These are phyloP conservation scores for Phytophthora pisi DNA, from an alignment of 352 stramenopile genomes.

Conservation along the genomic window DNA sequence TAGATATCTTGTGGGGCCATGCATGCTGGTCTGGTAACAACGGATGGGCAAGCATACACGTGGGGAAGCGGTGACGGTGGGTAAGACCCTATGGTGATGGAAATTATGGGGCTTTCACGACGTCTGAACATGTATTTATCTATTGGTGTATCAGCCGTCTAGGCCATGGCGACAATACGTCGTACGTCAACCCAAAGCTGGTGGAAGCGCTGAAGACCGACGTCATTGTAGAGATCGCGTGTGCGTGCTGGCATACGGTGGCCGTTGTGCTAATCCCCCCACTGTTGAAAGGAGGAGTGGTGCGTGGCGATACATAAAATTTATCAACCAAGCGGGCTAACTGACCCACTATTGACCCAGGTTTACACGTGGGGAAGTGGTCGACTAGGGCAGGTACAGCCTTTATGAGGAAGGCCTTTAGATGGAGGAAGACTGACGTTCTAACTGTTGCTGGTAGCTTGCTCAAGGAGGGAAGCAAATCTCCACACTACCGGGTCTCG, in stretches of 20 bases:
- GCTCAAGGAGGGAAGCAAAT: constrained; percentile 80
- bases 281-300: constrained; percentile 81
- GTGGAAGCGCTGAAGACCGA: constrained; percentile 74
- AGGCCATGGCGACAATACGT: constrained; percentile 74
- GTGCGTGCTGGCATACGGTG: constrained; percentile 89
- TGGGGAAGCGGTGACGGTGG: constrained; percentile 87
- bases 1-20: constrained; percentile 82
- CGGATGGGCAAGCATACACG: constrained; percentile 72
- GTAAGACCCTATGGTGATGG: constrained; percentile 36
- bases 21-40: constrained; percentile 80
- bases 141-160: constrained; percentile 46
- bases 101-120: background rate
- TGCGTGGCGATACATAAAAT: constrained; percentile 9
- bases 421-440: background rate
- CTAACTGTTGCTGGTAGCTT: constrained; percentile 36
- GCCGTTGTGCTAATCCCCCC: constrained; percentile 89
- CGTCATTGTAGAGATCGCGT: constrained; percentile 82
- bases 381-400: constrained; percentile 87
- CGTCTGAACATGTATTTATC: background rate
- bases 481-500: constrained; percentile 66
- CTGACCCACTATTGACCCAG: constrained; percentile 13
- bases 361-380: constrained; percentile 94
- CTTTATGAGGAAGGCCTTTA: too few species aligned
- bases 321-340: background rate
- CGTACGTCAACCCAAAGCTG: constrained; percentile 75